Conservation (phyloP, 106 monocot genomes). For the Phalaenopsis equestris region DNA sequence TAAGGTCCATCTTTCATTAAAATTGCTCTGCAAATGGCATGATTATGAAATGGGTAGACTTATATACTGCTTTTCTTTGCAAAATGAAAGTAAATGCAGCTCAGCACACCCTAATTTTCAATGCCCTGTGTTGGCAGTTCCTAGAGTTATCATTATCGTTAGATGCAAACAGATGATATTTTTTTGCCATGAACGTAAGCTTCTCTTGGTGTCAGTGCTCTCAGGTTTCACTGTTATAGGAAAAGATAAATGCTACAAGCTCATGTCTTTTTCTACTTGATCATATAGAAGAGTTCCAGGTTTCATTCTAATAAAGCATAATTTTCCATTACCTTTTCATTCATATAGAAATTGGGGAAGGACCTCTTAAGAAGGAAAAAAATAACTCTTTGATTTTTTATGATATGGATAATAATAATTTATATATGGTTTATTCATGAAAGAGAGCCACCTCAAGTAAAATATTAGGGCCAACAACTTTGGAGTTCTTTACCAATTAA, state of each 20-base stretch:
- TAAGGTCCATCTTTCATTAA: background rate
- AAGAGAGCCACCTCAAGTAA: background rate
- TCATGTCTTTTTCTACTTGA: background rate
- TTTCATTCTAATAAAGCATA: background rate
- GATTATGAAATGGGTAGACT: background rate
- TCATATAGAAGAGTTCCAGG: constrained; percentile 1
- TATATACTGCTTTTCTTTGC: background rate
- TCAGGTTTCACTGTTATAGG: background rate
- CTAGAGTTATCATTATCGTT: constrained; percentile 6
- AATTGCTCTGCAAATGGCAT: constrained; percentile 2
- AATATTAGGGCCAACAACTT: background rate
- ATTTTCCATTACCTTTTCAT: background rate
- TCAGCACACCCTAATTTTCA: constrained; percentile 3
- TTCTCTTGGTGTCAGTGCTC: constrained; percentile 5
- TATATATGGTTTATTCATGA: background rate
- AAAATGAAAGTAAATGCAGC: background rate
- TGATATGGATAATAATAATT: background rate
- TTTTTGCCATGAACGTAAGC: background rate
- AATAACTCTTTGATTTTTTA: background rate
- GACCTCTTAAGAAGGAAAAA: background rate
- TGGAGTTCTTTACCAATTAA: background rate
- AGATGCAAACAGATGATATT: background rate
- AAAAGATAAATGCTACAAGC: background rate
- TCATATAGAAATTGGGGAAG: background rate
- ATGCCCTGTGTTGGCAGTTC: constrained; percentile 9